A percentile compares a stretch with the other conserved stretches of the same genome.
Conservation (phyloP, 1,139 yeast species). For the Taphrina communis region DNA sequence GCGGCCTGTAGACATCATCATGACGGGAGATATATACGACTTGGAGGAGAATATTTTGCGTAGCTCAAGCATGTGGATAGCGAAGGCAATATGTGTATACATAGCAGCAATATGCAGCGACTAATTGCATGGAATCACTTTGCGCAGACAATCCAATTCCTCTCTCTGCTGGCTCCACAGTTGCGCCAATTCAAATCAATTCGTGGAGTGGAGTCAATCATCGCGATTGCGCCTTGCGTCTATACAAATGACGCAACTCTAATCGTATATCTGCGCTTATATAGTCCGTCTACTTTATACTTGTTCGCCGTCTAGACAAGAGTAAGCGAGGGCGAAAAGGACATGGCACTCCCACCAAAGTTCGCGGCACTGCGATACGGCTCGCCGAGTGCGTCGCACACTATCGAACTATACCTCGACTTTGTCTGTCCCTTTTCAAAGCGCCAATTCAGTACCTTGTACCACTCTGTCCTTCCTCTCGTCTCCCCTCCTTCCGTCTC, state of each 20-base stretch:
- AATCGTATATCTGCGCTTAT: too few species aligned
- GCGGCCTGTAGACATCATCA: background rate
- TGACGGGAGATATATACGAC: background rate
- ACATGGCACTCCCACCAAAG: conserved; percentile 20
- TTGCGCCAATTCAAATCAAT: too few species aligned
- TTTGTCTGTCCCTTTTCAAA: conserved; percentile 78
- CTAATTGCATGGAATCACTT: too few species aligned
- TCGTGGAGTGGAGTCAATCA: background rate
- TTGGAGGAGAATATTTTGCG: background rate
- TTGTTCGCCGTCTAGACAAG: too few species aligned
- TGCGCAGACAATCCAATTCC: too few species aligned
- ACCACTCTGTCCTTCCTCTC: conserved; percentile 56
- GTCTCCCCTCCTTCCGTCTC: background rate
- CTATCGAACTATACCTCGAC: conserved; percentile 70
- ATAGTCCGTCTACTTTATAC: too few species aligned
- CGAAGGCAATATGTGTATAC: too few species aligned
- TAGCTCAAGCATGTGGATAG: background rate
- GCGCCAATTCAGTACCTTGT: conserved; percentile 64
- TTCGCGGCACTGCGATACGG: conserved; percentile 41
- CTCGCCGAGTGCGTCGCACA: conserved; percentile 46
- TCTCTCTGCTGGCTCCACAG: too few species aligned
- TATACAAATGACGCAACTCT: conserved; percentile 5
- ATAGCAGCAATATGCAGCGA: too few species aligned
- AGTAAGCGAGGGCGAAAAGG: background rate
- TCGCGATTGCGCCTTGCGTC: background rate